phyloP scores from a whole-genome alignment of 1,284 basidiomycete species.

The Sutorius eximius region DNA sequence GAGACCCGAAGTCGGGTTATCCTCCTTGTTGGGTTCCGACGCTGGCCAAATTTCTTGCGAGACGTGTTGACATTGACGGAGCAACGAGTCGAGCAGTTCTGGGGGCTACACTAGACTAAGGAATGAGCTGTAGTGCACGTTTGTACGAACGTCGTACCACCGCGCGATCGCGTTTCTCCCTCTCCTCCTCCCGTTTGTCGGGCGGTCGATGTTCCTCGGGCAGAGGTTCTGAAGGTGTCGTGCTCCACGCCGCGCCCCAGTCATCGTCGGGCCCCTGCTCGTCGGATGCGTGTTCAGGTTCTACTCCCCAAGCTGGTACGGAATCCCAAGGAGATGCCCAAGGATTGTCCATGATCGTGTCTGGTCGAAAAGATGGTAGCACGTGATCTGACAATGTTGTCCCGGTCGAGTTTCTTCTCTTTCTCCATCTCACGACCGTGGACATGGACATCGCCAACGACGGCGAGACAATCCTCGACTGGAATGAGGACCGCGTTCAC shows the following conservation, averaged over 20 bases:
- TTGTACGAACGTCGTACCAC: slow-evolving; percentile 47
- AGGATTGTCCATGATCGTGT: slow-evolving; percentile 56
- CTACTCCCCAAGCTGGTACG: too few relatives aligned
- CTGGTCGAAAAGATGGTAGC: slow-evolving; percentile 4
- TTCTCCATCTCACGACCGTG: slow-evolving; percentile 3
- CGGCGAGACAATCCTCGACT: slow-evolving; percentile 61
- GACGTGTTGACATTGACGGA: slow-evolving; percentile 52
- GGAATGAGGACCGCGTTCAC: slow-evolving; percentile 83
- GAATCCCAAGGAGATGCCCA: slow-evolving; percentile 40
- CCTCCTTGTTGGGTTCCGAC: slow-evolving; percentile 20
- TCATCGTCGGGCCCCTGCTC: slow-evolving; percentile 34
- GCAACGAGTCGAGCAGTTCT: slow-evolving; percentile 57
- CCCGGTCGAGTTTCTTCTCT: slow-evolving; percentile 6
- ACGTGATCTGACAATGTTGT: slow-evolving; percentile 17
- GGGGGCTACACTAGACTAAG: slow-evolving; percentile 54
- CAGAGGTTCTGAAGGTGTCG: slow-evolving; percentile 10
- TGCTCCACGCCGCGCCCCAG: slow-evolving; percentile 50
- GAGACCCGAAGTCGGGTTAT: slow-evolving; percentile 43
- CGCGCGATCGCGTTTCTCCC: slow-evolving; percentile 56
- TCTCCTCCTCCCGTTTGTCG: slow-evolving; percentile 69
- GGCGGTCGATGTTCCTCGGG: slow-evolving; percentile 25
- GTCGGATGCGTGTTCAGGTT: background rate
- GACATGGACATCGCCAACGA: slow-evolving; percentile 39
- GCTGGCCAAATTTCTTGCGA: slow-evolving; percentile 51
- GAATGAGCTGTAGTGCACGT: slow-evolving; percentile 19